Evolutionary conservation across 257 asterid species (phyloP), one percentile per base, ranked within the genome.

Genomic region (Solanum chaucha): DNA sequence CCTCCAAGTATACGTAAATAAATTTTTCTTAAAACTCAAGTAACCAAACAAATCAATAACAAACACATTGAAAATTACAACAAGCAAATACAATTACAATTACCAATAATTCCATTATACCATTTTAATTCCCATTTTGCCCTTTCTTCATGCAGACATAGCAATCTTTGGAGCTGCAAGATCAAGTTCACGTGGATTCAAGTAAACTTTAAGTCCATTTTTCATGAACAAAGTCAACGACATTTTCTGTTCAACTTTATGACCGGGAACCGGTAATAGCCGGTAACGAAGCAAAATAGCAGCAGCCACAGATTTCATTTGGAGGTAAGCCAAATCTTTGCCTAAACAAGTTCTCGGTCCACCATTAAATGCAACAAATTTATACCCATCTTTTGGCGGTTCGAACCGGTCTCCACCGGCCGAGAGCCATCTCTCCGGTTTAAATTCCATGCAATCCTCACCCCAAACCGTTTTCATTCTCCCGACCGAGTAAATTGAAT

Each of bases 321-420:
- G 98, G 44, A 95, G 90, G 87, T 95, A 95, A 8, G 98, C 98
- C 93, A 95, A 88, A 68, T 95, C 98, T 89, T 95, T 95, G 8
- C 98, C 98, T 82, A 95, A 90, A 71, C 98, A 95, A 24, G 96
- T 95, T 88, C 98, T 86, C 12, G 98, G 98, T 65, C 98, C 98
- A 1, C 91, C 97, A 81, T 95, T 95, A 34, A 95, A 94, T 6
- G 95, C 97, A 82, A 94, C 96, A 13, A 95, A 94, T 89, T 86
- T 91, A 70, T 95, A 95, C 10, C 84, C 94, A 83, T 94, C 95
- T 85, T 93, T 93, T 0, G 96, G 95, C 20, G 94, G 93, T 51
- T 94, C 95, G 87, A 94, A 94, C 88, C 94, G 91, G 87, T 94
- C 96, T 3, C 92, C 95, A 0, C 75, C 88, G 44, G 86, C 65